Evolutionary conservation across 2,329 filamentous ascomycete genomes (phyloP).

Genomic region (Nannizziopsis barbatae): DNA sequence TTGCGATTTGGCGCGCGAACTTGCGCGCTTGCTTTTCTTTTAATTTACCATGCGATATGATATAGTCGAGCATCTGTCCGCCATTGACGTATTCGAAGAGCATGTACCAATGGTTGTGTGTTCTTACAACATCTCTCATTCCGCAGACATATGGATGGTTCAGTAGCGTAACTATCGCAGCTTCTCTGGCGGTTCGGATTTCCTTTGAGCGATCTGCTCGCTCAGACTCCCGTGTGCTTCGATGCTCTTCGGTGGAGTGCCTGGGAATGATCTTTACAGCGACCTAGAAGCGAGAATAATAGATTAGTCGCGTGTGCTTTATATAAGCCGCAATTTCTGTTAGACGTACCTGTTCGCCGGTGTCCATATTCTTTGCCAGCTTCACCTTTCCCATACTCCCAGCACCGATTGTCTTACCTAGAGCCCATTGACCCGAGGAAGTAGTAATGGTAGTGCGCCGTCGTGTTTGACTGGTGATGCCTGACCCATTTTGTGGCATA

Average conservation of each 20-base stretch:
- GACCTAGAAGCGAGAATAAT: constrained; percentile 45
- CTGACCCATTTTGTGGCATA: constrained; percentile 20
- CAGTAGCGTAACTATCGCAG: constrained; percentile 87
- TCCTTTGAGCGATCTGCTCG: constrained; percentile 94
- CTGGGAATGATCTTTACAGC: constrained; percentile 95
- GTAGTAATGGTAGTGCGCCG: constrained; percentile 76
- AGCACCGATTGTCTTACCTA: constrained; percentile 93
- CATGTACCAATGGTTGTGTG: constrained; percentile 99
- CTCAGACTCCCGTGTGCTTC: constrained; percentile 61
- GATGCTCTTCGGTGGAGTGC: constrained; percentile 75
- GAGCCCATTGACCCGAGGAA: constrained; percentile 80
- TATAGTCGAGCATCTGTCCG: constrained; percentile 98
- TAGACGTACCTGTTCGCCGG: constrained; percentile 68
- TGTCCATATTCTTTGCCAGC: constrained; percentile 78
- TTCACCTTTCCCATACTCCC: constrained; percentile 99
- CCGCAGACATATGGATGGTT: constrained; percentile 94
- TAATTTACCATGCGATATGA: constrained; percentile 91
- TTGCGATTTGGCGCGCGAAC: constrained; percentile 93
- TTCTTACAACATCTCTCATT: constrained; percentile 87
- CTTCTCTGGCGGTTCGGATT: constrained; percentile 85
- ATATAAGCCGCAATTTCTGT: background rate
- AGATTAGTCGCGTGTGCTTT: background rate
- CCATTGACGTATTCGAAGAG: constrained; percentile 98
- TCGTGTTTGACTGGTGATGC: constrained; percentile 33
- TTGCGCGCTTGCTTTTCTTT: constrained; percentile 98